Evolutionary conservation across 306 rosid genomes (phyloP).

Genomic region (Macrotyloma uniflorum): DNA sequence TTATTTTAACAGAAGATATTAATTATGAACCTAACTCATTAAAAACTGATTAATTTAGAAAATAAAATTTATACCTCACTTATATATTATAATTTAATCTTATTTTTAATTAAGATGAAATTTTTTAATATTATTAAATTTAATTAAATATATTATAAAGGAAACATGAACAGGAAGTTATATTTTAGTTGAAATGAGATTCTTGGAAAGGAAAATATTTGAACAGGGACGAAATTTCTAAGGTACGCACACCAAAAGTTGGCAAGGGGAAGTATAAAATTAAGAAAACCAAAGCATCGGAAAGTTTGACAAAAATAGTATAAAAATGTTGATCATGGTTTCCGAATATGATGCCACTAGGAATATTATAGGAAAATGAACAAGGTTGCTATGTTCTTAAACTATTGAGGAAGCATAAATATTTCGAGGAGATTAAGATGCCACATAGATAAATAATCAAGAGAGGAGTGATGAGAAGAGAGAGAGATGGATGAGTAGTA

Average conservation of each 20-base stretch:
- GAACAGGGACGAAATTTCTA: not conserved
- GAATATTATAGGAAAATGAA: slow-evolving; percentile 32
- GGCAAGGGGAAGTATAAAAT: not conserved
- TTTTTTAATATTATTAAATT: no score
- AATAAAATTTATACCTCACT: no score
- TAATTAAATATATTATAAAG: no score
- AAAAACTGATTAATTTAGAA: no score
- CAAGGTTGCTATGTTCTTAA: slow-evolving; percentile 20
- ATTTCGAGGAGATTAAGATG: slow-evolving; percentile 82
- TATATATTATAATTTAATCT: no score
- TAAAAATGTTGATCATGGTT: slow-evolving; percentile 36
- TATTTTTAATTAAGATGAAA: no score
- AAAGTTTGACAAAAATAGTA: not conserved
- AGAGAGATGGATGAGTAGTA: slow-evolving; percentile 34
- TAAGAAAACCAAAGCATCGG: not conserved
- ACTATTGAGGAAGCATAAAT: slow-evolving; percentile 31
- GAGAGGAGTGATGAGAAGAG: slow-evolving; percentile 40
- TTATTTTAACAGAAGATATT: no score
- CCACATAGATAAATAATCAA: slow-evolving; percentile 33
- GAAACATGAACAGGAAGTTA: not conserved
- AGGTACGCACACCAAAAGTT: slow-evolving; percentile 21
- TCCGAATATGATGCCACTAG: slow-evolving; percentile 41
- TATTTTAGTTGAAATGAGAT: not conserved
- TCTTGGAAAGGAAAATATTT: not conserved
- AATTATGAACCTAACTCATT: no score